Evolutionary conservation across 2,329 filamentous ascomycete species (phyloP), one percentile per base, ranked within the genome.

Genomic region (Colletotrichum sp.): DNA sequence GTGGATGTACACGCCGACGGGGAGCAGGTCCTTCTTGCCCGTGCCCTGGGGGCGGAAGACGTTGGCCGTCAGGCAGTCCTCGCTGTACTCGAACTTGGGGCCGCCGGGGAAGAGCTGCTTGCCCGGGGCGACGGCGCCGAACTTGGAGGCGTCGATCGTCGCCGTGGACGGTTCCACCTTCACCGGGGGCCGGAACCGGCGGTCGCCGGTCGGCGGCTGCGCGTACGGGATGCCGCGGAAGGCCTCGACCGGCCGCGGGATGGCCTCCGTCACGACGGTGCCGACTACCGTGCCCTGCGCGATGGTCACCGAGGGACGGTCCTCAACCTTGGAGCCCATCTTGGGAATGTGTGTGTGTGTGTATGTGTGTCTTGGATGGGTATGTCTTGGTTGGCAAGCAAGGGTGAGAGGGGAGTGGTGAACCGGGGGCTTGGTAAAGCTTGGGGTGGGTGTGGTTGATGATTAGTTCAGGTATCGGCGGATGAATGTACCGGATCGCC

Each of bases 1-100:
- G 80, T 93, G 92, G 52, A 94, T 84, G 80, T 92, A 93, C 5
- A 93, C 83, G n/a, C 90, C 83, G 15, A 92, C 89, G 2, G 91
- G 83, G 27, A 84, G 63, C 9, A 32, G 52, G 16, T 74, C 79
- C 52, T 78, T 81, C 55, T 79, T 69, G 3, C 11, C 70, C 3
- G 61, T 5, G 5, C 74, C 65, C 5, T 81, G 80, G 0, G 87
- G 87, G 12, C 88, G 85, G 79, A 86, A 90, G n/a, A 92, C 82
- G 79, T 92, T 91, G 13, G 87, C 80, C 71, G 88, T 89, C 34
- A 92, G 83, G 72, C 90, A 91, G 81, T 90, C 86, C 82, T 92
- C 90, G 67, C 87, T 82, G 72, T 76, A 76, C 15, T 76, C 74
- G 34, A 73, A 76, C 8, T 83, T 81, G 27, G 80, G 81, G 66